A percentile compares a stretch with the other conserved stretches of the same genome.
These are phyloP conservation scores for Picea mariana DNA, from an alignment of 83 land plant genomes.

Conservation along the genomic window DNA sequence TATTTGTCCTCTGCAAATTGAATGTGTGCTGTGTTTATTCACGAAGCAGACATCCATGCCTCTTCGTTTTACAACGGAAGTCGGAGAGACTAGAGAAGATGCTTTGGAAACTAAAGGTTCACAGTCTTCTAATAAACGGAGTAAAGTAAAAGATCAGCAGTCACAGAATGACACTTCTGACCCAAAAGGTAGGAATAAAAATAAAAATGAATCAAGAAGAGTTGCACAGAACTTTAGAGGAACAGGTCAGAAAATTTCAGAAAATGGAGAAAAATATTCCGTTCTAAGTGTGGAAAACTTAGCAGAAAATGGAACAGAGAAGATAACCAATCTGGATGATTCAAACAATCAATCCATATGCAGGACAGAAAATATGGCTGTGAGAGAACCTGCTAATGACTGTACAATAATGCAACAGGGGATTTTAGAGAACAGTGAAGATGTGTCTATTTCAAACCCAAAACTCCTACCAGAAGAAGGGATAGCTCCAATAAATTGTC, in stretches of 20 bases:
- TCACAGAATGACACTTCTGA: neutral
- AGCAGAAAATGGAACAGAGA: neutral
- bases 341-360: neutral
- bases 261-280: neutral
- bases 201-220: neutral
- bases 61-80: neutral
- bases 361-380: neutral
- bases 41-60: neutral
- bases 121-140: neutral
- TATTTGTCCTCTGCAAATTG: neutral
- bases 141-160: conserved; percentile 1
- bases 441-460: neutral
- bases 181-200: neutral
- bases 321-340: neutral
- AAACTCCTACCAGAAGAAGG: neutral
- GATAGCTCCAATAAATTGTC: neutral
- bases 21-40: neutral
- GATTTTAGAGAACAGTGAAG: neutral
- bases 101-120: neutral
- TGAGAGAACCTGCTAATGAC: neutral
- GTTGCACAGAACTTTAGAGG: neutral
- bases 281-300: neutral
- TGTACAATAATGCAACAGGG: neutral
- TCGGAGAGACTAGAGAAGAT: neutral
- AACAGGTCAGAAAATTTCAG: neutral